Base-by-base conservation (phyloP, 1,284 basidiomycete species). In the Prillingera fragicola region DNA sequence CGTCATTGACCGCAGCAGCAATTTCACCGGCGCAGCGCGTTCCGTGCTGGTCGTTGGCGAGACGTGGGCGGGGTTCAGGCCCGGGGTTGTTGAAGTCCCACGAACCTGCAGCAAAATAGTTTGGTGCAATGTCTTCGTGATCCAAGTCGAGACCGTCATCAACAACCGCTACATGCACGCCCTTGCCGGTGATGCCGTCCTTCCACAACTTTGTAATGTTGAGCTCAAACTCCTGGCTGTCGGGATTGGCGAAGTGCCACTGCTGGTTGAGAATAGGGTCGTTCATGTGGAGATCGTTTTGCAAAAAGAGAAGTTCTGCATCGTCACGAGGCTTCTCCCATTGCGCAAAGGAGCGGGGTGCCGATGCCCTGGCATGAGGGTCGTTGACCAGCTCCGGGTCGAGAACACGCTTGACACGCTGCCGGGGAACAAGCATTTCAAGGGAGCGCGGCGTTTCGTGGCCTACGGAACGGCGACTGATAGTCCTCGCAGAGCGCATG, bases 11-110 rank as follows among this genome's bases (percentile, higher is more conserved):
- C n/a, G 80, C 81, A 1, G 95, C 95, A n/a, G 88, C 91, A 43
- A 99, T 84, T 71, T 99, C 95, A 24, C 95, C 95, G 1, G 94
- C 94, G 67, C 95, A 99, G 3, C 95, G 84, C 0, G 95, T 99
- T 14, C 95, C 95, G 65, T 99, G 95, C 66, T 89, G 87, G 62
- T 99, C 95, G 57, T 98, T 92, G 19, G 77, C 78, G 35, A 95
- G 80, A 40, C 84, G 80, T 0, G 95, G 95, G 32, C 84, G 84
- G 4, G 95, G 95, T 9, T 96, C 75, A 8, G 81, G 76, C 26
- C 81, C 82, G 65, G 98, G 90, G 62, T 95, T 88, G 68, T 98
- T 98, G 70, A 91, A 99, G 71, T 99, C 94, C 68, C 91, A 90
- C 0, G 92, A 97, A 45, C 92, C 84, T 32, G 81, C 83, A 8